Evolutionary conservation across 176 grass and related monocot species (phyloP).

Genomic region (Tillandsia fasciculata): DNA sequence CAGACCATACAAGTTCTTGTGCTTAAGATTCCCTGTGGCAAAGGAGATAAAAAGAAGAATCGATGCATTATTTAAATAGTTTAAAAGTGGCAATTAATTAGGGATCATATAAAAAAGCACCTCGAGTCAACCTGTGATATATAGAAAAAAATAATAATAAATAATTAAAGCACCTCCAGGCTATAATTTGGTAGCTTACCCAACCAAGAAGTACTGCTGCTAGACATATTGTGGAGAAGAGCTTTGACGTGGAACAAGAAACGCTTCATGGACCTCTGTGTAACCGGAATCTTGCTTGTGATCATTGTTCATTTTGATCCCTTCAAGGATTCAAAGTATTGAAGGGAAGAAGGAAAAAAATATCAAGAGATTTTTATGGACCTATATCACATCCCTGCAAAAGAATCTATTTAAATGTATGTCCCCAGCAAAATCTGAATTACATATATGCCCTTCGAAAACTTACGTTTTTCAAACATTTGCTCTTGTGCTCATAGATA

Average conservation of each 20-base stretch:
- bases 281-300: conserved; percentile 66
- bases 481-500: too few relatives aligned
- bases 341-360: not conserved
- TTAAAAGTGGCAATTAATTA: not conserved
- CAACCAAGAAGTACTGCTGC: conserved; percentile 33
- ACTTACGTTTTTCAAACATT: too few relatives aligned
- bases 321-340: conserved; percentile 17
- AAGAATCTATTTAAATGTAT: too few relatives aligned
- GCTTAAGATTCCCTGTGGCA: conserved; percentile 54
- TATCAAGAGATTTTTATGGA: too few relatives aligned
- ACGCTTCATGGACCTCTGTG: conserved; percentile 66
- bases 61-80: conserved; percentile 4
- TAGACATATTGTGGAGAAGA: conserved; percentile 55
- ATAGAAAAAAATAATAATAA: not conserved
- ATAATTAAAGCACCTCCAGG: not conserved
- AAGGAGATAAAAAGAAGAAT: not conserved
- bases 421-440: too few relatives aligned
- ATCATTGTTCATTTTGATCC: conserved; percentile 69
- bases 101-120: not conserved
- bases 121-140: not conserved
- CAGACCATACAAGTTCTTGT: conserved; percentile 61
- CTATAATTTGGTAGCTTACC: conserved; percentile 29
- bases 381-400: too few relatives aligned
- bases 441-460: not conserved
- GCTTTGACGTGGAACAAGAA: conserved; percentile 71